Evolutionary conservation across 257 asterid genomes (phyloP).

Genomic region (Salvia rosmarinus): DNA sequence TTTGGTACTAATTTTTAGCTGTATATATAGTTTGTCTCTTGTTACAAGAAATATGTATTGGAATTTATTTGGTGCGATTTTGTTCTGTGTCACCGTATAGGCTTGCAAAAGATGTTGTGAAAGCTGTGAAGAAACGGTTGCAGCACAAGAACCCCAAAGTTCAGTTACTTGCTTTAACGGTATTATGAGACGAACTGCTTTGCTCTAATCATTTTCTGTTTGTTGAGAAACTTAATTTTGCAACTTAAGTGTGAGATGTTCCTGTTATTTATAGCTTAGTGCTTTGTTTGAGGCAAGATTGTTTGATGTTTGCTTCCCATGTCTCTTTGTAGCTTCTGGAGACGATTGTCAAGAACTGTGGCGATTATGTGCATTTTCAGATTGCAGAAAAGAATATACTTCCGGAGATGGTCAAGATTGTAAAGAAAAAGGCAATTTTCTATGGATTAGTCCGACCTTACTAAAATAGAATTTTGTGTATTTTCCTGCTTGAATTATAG

Average conservation of each 20-base stretch:
- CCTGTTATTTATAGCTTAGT: too few species aligned
- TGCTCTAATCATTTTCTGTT: neutral
- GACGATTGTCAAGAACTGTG: slow-evolving; percentile 98
- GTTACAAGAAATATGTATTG: neutral
- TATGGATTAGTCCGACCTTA: slow-evolving; percentile 5
- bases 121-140: slow-evolving; percentile 87
- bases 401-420: slow-evolving; percentile 91
- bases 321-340: slow-evolving; percentile 71
- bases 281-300: neutral
- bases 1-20: slow-evolving; percentile 7
- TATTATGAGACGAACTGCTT: slow-evolving; percentile 33
- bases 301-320: slow-evolving; percentile 14
- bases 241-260: neutral
- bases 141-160: slow-evolving; percentile 95
- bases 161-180: slow-evolving; percentile 91
- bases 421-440: slow-evolving; percentile 72
- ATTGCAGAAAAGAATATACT: slow-evolving; percentile 81
- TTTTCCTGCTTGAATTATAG: slow-evolving; percentile 6
- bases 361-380: slow-evolving; percentile 87
- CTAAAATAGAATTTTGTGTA: neutral
- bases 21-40: neutral
- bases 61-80: slow-evolving; percentile 28
- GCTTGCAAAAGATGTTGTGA: slow-evolving; percentile 81
- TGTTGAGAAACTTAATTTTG: neutral
- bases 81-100: slow-evolving; percentile 39